Percentiles rank a stretch among this genome's conserved stretches.
Conservation (phyloP, 2,329 filamentous ascomycete species). For the Cadophora gregata region DNA sequence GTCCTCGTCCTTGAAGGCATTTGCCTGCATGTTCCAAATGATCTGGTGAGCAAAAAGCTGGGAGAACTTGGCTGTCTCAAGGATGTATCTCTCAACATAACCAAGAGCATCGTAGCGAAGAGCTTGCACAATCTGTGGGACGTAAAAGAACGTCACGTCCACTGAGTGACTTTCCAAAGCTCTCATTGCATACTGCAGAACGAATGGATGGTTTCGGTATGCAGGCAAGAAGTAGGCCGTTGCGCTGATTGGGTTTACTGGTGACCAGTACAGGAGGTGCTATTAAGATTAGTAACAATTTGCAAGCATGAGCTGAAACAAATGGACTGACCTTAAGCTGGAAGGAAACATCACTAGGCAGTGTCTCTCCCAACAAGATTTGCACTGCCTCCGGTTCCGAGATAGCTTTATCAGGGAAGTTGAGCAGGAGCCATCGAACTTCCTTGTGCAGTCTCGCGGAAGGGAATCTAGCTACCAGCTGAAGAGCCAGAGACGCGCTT, state of each 20-base stretch:
- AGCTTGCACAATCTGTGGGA: conserved; percentile 96
- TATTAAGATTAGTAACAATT: conserved; percentile 48
- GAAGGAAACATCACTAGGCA: conserved; percentile 80
- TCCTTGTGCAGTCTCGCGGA: conserved; percentile 75
- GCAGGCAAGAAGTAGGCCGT: conserved; percentile 91
- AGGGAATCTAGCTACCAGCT: conserved; percentile 80
- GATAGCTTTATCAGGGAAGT: conserved; percentile 82
- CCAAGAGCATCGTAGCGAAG: conserved; percentile 91
- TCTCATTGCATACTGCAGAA: conserved; percentile 96
- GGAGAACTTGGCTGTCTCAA: conserved; percentile 97
- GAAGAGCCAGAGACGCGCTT: conserved; percentile 83
- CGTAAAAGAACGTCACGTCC: conserved; percentile 99
- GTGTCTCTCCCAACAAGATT: conserved; percentile 75
- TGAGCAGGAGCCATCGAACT: conserved; percentile 79
- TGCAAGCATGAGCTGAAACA: conserved; percentile 1
- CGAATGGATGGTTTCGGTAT: conserved; percentile 88
- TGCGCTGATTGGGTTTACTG: conserved; percentile 90
- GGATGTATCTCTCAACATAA: conserved; percentile 94
- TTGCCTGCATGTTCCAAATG: conserved; percentile 99
- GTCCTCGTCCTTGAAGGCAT: conserved; percentile 97
- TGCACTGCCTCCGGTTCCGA: conserved; percentile 82
- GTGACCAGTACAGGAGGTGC: conserved; percentile 92
- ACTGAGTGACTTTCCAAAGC: conserved; percentile 92
- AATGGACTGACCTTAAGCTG: conserved; percentile 77
- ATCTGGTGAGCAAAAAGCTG: conserved; percentile 98